Conservation (phyloP, 2,329 filamentous ascomycete species). For the Domatiomyces globalis region DNA sequence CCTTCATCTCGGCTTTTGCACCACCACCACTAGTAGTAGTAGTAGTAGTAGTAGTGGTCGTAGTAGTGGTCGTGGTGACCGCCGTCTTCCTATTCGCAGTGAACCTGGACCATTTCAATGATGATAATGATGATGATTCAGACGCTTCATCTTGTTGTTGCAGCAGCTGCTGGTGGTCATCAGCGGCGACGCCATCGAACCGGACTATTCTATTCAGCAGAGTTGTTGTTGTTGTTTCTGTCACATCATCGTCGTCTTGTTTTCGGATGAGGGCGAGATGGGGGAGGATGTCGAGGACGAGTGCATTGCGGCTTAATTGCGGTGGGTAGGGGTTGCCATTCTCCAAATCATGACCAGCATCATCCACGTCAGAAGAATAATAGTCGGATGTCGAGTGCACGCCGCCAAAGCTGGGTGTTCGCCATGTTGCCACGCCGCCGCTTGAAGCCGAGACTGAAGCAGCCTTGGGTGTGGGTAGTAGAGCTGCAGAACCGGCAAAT, state of each 20-base stretch:
- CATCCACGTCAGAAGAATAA: slow-evolving; percentile 33
- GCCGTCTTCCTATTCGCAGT: no score
- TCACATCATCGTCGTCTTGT: slow-evolving; percentile 4
- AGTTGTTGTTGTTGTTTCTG: slow-evolving; percentile 39
- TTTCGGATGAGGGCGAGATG: slow-evolving; percentile 58
- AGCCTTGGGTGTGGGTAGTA: no score
- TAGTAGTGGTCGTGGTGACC: no score
- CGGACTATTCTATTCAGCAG: slow-evolving; percentile 41
- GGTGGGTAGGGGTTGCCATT: slow-evolving; percentile 10
- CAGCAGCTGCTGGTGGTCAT: slow-evolving; percentile 11
- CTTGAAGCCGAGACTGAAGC: background rate
- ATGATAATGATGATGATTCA: background rate
- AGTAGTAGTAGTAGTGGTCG: background rate
- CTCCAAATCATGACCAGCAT: slow-evolving; percentile 50
- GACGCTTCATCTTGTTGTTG: background rate
- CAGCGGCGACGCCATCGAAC: background rate
- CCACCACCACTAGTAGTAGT: slow-evolving; percentile 1
- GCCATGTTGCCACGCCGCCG: slow-evolving; percentile 27
- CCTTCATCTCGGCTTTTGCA: slow-evolving; percentile 10
- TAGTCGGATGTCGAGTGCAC: slow-evolving; percentile 17
- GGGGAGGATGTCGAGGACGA: slow-evolving; percentile 73
- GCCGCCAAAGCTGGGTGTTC: slow-evolving; percentile 4
- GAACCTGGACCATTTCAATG: background rate
- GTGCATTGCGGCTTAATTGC: slow-evolving; percentile 43
- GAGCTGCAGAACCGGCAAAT: slow-evolving; percentile 38